Percentiles rank a stretch among this genome's conserved stretches.
Evolutionary conservation across 768 basidiomycete genomes (phyloP).

Genomic region (Pulveroboletus sp.): DNA sequence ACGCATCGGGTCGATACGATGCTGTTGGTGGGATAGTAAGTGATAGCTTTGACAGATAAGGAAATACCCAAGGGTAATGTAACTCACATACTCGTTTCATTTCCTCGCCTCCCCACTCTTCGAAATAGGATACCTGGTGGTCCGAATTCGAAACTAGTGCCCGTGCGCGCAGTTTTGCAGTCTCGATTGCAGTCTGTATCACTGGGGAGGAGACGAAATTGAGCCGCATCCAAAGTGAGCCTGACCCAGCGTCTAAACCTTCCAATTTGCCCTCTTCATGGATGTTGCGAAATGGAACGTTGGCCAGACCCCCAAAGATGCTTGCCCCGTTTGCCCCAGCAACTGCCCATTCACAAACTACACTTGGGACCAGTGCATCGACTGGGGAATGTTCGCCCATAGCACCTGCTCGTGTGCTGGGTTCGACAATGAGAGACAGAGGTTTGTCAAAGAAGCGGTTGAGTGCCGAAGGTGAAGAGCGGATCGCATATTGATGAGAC

Average conservation of each 20-base stretch:
- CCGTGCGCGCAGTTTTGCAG: constrained; percentile 54
- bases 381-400: constrained; percentile 89
- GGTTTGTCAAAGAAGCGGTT: constrained; percentile 94
- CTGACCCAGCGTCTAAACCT: constrained; percentile 7
- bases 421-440: constrained; percentile 77
- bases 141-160: constrained; percentile 74
- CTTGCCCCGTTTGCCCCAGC: constrained; percentile 23
- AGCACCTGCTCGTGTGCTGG: constrained; percentile 77
- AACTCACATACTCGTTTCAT: constrained; percentile 68
- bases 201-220: constrained; percentile 71
- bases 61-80: background rate
- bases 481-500: constrained; percentile 70
- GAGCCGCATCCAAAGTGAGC: constrained; percentile 51
- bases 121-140: constrained; percentile 76
- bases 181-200: constrained; percentile 50
- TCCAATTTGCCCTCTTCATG: background rate
- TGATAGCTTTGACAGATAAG: background rate
- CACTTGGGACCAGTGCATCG: constrained; percentile 86
- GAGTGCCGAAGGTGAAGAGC: constrained; percentile 57
- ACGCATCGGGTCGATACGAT: constrained; percentile 69
- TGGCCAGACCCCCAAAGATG: constrained; percentile 52
- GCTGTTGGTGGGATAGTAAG: constrained; percentile 30
- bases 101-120: constrained; percentile 81
- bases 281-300: constrained; percentile 10
- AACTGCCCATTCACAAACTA: constrained; percentile 79